Evolutionary conservation across 73 alveolate species (phyloP).

Genomic region (Tetrahymena elliotti): DNA sequence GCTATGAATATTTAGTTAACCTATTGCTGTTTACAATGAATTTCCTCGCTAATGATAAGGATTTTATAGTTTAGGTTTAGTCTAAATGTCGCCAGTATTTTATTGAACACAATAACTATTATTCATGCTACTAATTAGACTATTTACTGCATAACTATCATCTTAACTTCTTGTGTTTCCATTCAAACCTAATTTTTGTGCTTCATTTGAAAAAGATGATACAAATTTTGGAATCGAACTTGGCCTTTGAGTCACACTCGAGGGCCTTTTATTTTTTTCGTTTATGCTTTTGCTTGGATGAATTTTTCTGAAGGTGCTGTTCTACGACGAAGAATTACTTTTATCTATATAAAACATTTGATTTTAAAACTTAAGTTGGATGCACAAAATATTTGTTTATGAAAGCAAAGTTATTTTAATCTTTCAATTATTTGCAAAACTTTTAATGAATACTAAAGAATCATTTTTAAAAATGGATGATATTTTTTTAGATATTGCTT

Average conservation of each 20-base stretch:
- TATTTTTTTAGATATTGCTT: neutral
- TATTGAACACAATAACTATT: neutral
- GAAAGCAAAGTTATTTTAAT: neutral
- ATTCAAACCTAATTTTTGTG: neutral
- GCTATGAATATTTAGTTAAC: neutral
- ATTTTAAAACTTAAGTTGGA: neutral
- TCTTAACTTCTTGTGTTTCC: neutral
- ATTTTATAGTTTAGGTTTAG: neutral
- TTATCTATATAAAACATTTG: neutral
- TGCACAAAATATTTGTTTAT: neutral
- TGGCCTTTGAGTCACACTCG: neutral
- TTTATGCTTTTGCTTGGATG: neutral
- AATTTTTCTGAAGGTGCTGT: neutral
- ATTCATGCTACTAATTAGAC: neutral
- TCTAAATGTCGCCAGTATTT: neutral
- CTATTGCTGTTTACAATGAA: neutral
- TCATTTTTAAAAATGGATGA: neutral
- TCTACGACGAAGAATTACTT: neutral
- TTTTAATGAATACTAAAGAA: neutral
- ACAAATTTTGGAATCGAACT: neutral
- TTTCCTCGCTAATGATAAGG: neutral
- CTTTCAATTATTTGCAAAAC: neutral
- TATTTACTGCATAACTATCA: neutral
- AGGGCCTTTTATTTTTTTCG: neutral
- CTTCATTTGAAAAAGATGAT: neutral